Conservation (phyloP, 2,329 filamentous ascomycete species). For the Ceratocystis harringtonii region DNA sequence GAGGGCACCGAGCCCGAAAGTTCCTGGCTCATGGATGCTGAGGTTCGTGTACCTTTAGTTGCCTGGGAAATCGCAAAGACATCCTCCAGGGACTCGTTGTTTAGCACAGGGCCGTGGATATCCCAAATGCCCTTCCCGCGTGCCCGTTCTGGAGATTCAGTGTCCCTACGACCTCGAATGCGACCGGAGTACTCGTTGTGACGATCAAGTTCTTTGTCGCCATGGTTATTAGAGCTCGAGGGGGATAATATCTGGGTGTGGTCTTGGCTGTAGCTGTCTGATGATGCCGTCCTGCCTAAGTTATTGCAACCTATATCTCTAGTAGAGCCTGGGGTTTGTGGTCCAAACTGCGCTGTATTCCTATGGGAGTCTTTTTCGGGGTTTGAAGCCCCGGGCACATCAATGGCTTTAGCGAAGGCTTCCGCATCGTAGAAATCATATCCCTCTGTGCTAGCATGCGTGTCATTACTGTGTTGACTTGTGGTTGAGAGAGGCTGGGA, state of each 20-base stretch:
- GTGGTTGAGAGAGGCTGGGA: constrained; percentile 36
- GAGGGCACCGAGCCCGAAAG: constrained; percentile 5
- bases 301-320: not conserved
- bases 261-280: constrained; percentile 2
- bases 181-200: constrained; percentile 32
- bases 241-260: not conserved
- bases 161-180: constrained; percentile 27
- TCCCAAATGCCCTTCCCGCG: constrained; percentile 4
- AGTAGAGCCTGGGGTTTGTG: constrained; percentile 3
- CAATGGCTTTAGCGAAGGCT: constrained; percentile 36
- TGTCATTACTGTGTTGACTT: constrained; percentile 35
- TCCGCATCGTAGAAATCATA: constrained; percentile 53
- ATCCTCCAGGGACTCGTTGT: constrained; percentile 3
- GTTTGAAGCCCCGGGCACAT: constrained; percentile 28
- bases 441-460: constrained; percentile 40
- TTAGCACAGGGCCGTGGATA: not conserved
- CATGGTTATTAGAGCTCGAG: not conserved
- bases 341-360: not conserved
- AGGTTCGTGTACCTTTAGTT: not conserved
- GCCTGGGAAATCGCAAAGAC: not conserved
- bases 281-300: constrained; percentile 2
- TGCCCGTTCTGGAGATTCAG: not conserved
- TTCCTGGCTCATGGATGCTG: not conserved
- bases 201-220: constrained; percentile 21
- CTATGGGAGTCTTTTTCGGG: not conserved